Evolutionary conservation across 2,329 filamentous ascomycete species (phyloP).

Genomic region (Fusarium proliferatum): DNA sequence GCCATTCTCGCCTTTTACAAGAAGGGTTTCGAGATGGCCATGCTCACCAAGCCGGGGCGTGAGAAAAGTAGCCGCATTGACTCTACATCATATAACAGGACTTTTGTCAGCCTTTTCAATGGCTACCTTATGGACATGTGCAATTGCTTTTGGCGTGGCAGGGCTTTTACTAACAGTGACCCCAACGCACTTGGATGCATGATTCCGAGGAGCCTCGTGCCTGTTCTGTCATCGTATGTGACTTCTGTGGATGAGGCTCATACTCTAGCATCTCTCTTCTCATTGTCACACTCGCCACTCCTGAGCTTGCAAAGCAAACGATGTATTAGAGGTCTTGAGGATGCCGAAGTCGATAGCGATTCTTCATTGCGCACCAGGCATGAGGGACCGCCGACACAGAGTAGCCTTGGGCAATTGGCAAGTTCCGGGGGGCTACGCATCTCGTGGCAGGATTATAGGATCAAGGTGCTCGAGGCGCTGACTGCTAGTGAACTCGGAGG

Average conservation of each 20-base stretch:
- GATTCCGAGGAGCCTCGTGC: conserved; percentile 57
- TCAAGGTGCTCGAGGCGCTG: conserved; percentile 76
- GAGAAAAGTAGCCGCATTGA: conserved; percentile 46
- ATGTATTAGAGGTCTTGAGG: conserved; percentile 67
- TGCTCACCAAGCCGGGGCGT: conserved; percentile 54
- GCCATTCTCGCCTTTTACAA: conserved; percentile 79
- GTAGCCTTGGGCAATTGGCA: conserved; percentile 70
- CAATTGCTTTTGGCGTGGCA: conserved; percentile 83
- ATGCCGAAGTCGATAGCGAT: conserved; percentile 58
- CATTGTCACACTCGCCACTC: conserved; percentile 68
- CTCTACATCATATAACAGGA: conserved; percentile 62
- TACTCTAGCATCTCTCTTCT: conserved; percentile 63
- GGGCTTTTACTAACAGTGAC: conserved; percentile 75
- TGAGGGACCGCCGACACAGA: conserved; percentile 76
- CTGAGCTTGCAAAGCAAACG: conserved; percentile 66
- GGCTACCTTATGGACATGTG: conserved; percentile 88
- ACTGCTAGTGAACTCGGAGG: conserved; percentile 73
- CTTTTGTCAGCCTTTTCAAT: conserved; percentile 78
- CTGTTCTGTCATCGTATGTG: conserved; percentile 61
- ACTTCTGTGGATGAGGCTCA: conserved; percentile 59
- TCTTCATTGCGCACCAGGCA: conserved; percentile 62
- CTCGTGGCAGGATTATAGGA: conserved; percentile 78
- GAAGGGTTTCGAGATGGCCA: conserved; percentile 74
- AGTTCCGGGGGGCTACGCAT: conserved; percentile 73
- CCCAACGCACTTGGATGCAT: conserved; percentile 69